A percentile compares a stretch with the other conserved stretches of the same genome.
Evolutionary conservation across 495 filamentous ascomycete genomes (phyloP).

Genomic region (Hypoxylon perforatum): DNA sequence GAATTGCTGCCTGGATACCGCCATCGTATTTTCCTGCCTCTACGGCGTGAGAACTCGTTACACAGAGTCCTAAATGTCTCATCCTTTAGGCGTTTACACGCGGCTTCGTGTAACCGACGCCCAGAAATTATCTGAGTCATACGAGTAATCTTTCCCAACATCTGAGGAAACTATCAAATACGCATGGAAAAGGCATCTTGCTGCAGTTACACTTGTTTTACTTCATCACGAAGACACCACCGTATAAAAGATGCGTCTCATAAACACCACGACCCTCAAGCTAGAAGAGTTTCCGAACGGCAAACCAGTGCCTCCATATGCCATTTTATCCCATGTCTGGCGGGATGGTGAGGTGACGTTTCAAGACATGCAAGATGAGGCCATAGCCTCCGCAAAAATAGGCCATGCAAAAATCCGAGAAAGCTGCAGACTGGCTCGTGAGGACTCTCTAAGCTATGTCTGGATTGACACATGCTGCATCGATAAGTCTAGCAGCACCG

Average conservation of each 20-base stretch:
- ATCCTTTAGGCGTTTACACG: too few species aligned
- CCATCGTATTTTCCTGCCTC: constrained; percentile 50
- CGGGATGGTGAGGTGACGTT: constrained; percentile 46
- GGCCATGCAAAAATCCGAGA: constrained; percentile 37
- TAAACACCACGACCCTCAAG: constrained; percentile 22
- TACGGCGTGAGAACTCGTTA: too few species aligned
- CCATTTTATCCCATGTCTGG: constrained; percentile 54
- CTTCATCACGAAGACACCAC: not conserved
- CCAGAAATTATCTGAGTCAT: too few species aligned
- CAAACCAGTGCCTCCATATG: constrained; percentile 41
- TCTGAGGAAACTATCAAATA: too few species aligned
- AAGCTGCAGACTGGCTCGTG: constrained; percentile 24
- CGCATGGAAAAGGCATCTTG: constrained; percentile 38
- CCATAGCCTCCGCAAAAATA: not conserved
- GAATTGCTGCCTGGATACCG: too few species aligned
- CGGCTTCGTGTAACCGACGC: too few species aligned
- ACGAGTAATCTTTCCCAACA: too few species aligned
- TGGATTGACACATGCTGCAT: constrained; percentile 44
- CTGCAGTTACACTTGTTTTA: not conserved
- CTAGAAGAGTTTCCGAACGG: constrained; percentile 19
- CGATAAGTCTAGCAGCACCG: constrained; percentile 1
- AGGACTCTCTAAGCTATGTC: constrained; percentile 27
- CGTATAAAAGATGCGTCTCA: constrained; percentile 32
- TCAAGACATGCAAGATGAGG: constrained; percentile 35
- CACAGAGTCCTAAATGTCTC: too few species aligned